Evolutionary conservation across 441 rosid genomes (phyloP).

Genomic region (Brassica balearica): DNA sequence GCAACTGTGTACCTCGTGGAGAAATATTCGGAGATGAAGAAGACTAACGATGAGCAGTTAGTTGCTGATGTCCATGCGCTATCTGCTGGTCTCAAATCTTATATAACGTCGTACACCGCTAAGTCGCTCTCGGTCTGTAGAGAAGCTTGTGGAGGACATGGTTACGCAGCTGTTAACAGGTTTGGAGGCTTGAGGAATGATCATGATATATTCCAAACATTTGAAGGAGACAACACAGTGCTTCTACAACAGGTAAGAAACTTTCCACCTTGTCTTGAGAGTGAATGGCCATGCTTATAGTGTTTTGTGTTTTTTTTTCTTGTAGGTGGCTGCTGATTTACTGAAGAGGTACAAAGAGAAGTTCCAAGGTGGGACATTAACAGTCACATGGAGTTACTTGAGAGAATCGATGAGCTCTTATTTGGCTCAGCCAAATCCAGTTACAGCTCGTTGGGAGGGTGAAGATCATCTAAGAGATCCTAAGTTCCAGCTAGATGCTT

Average conservation of each 20-base stretch:
- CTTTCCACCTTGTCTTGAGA: background rate
- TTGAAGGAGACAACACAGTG: conserved; percentile 99
- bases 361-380: conserved; percentile 90
- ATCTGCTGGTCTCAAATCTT: conserved; percentile 95
- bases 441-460: conserved; percentile 93
- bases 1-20: conserved; percentile 76
- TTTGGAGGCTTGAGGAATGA: conserved; percentile 97
- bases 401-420: conserved; percentile 92
- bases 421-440: conserved; percentile 94
- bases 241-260: conserved; percentile 87
- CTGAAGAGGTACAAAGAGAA: conserved; percentile 91
- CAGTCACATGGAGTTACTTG: conserved; percentile 95
- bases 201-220: conserved; percentile 98
- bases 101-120: conserved; percentile 90
- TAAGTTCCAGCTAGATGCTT: conserved; percentile 94
- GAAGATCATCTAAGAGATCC: conserved; percentile 92
- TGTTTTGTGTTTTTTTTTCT: conserved; percentile 22
- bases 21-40: conserved; percentile 89
- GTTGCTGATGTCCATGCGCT: conserved; percentile 92
- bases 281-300: background rate
- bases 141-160: conserved; percentile 99
- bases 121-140: conserved; percentile 86
- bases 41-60: conserved; percentile 77
- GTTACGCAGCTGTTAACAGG: conserved; percentile 97
- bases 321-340: conserved; percentile 89